Evolutionary conservation across 768 basidiomycete genomes (phyloP).

Genomic region (Grammothele lineata): DNA sequence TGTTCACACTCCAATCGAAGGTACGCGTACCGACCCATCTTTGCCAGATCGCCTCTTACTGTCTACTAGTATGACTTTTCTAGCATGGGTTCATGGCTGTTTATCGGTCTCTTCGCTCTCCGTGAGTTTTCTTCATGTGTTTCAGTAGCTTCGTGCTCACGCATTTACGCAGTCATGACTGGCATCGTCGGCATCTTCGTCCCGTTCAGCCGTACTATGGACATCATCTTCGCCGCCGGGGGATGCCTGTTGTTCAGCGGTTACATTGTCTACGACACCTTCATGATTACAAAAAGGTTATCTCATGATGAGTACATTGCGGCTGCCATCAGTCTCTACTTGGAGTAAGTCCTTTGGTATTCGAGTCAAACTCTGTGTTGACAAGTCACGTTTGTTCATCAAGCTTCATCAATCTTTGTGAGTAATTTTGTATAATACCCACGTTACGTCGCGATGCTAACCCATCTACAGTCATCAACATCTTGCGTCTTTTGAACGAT

Average conservation of each 20-base stretch:
- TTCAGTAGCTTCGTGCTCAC: too few species aligned
- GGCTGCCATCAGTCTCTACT: constrained; percentile 89
- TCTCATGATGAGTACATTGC: constrained; percentile 94
- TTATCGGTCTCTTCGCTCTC: constrained; percentile 77
- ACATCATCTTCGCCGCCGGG: constrained; percentile 74
- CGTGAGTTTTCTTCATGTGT: constrained; percentile 35
- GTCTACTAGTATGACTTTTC: constrained; percentile 87
- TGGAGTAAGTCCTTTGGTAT: constrained; percentile 58
- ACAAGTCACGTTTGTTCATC: constrained; percentile 16
- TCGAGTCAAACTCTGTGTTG: constrained; percentile 9
- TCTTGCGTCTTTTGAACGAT: constrained; percentile 75
- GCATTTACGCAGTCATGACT: constrained; percentile 56
- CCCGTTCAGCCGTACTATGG: constrained; percentile 78
- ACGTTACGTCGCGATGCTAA: not conserved
- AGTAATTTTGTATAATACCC: constrained; percentile 33
- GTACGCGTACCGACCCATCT: too few species aligned
- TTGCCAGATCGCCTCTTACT: too few species aligned
- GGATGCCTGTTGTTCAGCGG: constrained; percentile 85
- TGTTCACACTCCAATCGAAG: constrained; percentile 95
- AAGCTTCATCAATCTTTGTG: constrained; percentile 86
- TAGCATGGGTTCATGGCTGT: constrained; percentile 87
- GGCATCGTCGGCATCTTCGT: constrained; percentile 82
- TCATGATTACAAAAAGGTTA: constrained; percentile 79
- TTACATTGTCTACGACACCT: constrained; percentile 90
- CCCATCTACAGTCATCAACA: constrained; percentile 62